Evolutionary conservation across 1,284 basidiomycete genomes (phyloP).

Genomic region (Meripilus lineatus): DNA sequence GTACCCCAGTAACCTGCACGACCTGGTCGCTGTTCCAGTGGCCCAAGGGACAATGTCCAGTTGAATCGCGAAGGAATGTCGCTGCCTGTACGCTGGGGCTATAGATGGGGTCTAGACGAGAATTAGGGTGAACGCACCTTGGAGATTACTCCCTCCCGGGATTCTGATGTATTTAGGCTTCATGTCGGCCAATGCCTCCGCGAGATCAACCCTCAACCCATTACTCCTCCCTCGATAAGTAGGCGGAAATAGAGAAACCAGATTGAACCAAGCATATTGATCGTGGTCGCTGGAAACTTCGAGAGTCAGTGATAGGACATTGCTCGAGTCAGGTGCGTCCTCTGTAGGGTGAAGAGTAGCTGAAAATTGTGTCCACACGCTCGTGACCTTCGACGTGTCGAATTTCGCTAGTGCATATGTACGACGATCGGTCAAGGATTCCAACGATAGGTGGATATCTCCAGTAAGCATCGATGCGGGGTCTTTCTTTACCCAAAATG

Average conservation of each 20-base stretch:
- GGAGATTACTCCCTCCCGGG: conserved; percentile 7
- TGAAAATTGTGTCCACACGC: conserved; percentile 6
- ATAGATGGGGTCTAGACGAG: not conserved
- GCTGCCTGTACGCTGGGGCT: not conserved
- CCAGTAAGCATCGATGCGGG: conserved; percentile 1
- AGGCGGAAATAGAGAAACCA: conserved; percentile 8
- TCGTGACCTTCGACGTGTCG: conserved; percentile 1
- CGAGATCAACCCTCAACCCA: conserved; percentile 4
- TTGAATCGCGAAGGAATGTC: conserved; percentile 6
- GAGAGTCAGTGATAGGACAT: conserved; percentile 5
- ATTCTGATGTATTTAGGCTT: conserved; percentile 7
- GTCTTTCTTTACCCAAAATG: conserved; percentile 7
- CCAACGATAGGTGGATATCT: conserved; percentile 3
- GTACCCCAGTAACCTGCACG: conserved; percentile 8
- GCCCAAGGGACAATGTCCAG: conserved; percentile 6
- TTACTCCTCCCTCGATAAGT: conserved; percentile 6
- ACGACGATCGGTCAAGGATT: not conserved
- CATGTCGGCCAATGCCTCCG: conserved; percentile 6
- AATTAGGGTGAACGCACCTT: conserved; percentile 3
- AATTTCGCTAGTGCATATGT: conserved; percentile 1
- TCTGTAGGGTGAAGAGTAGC: conserved; percentile 4
- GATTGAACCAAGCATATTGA: conserved; percentile 9
- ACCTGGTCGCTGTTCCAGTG: conserved; percentile 6
- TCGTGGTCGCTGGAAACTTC: conserved; percentile 6
- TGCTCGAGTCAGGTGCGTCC: conserved; percentile 9